Evolutionary conservation across 768 basidiomycete genomes (phyloP).

Genomic region (Termitomyces sp.): DNA sequence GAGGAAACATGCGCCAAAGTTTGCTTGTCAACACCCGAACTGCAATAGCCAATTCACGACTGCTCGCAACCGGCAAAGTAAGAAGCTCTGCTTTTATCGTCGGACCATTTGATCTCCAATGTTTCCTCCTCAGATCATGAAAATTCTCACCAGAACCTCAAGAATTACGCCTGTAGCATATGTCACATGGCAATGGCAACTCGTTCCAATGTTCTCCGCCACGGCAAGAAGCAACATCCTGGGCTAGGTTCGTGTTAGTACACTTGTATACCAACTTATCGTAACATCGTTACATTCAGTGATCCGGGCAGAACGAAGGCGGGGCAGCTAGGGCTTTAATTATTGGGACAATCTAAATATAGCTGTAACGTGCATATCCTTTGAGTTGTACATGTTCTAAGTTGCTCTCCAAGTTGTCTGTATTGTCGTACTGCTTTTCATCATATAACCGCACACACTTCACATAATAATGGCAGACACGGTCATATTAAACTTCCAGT

Average conservation of each 20-base stretch:
- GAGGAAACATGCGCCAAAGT: constrained; percentile 2
- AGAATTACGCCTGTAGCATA: constrained; percentile 6
- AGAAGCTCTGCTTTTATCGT: neutral
- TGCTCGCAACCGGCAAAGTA: constrained; percentile 2
- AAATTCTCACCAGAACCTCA: constrained; percentile 11
- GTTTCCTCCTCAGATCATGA: constrained; percentile 8
- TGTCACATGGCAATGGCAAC: constrained; percentile 8
- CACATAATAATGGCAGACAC: too few relatives aligned
- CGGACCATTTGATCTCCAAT: neutral
- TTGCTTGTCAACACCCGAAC: neutral
- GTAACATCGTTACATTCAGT: neutral
- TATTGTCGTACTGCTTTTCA: neutral
- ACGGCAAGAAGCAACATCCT: constrained; percentile 8
- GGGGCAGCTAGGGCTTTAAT: too few relatives aligned
- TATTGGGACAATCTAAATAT: neutral
- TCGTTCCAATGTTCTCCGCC: constrained; percentile 8
- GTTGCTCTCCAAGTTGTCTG: neutral
- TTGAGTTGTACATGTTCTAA: too few relatives aligned
- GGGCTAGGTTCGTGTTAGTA: neutral
- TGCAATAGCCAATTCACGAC: constrained; percentile 2
- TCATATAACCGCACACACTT: too few relatives aligned
- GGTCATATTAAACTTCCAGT: neutral
- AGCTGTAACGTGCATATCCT: neutral
- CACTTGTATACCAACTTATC: neutral
- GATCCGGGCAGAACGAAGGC: neutral